Evolutionary conservation across 1,139 yeast species (phyloP).

Genomic region (Diutina catenulata): DNA sequence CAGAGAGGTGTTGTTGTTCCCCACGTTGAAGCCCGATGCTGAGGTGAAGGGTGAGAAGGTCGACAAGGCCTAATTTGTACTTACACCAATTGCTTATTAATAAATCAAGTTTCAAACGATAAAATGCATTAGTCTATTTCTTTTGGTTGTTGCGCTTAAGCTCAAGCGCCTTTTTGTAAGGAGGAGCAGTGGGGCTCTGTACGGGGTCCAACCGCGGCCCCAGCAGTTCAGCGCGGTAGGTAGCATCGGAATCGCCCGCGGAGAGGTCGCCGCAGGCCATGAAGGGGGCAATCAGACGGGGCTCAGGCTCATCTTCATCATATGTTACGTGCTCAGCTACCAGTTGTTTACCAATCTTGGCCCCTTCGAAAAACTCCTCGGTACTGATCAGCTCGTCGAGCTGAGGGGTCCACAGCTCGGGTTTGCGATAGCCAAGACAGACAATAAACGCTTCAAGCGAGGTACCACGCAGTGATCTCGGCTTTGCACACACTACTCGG

Average conservation of each 20-base stretch:
- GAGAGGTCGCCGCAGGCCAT: conserved; percentile 88
- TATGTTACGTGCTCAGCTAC: conserved; percentile 30
- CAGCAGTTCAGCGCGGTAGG: conserved; percentile 38
- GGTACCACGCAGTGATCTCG: conserved; percentile 87
- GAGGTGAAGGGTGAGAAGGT: too few species aligned
- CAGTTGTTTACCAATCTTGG: conserved; percentile 43
- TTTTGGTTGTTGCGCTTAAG: conserved; percentile 9
- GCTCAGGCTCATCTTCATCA: conserved; percentile 40
- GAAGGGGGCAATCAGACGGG: conserved; percentile 67
- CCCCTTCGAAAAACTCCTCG: conserved; percentile 68
- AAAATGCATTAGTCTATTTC: neutral
- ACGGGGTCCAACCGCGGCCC: conserved; percentile 85
- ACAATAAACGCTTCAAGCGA: conserved; percentile 91
- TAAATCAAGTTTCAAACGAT: too few species aligned
- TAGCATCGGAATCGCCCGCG: conserved; percentile 89
- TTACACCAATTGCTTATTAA: too few species aligned
- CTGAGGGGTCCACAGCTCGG: conserved; percentile 70
- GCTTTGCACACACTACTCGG: conserved; percentile 87
- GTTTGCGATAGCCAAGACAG: conserved; percentile 76
- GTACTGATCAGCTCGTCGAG: conserved; percentile 50
- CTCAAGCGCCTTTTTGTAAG: conserved; percentile 84
- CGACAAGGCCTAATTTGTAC: too few species aligned
- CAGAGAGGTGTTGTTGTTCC: conserved; percentile 96
- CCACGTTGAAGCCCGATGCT: conserved; percentile 91
- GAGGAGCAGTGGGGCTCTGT: conserved; percentile 93